These are phyloP conservation scores for Juglanconis oblonga DNA, from an alignment of 2,329 filamentous ascomycete species.

Conservation along the genomic window DNA sequence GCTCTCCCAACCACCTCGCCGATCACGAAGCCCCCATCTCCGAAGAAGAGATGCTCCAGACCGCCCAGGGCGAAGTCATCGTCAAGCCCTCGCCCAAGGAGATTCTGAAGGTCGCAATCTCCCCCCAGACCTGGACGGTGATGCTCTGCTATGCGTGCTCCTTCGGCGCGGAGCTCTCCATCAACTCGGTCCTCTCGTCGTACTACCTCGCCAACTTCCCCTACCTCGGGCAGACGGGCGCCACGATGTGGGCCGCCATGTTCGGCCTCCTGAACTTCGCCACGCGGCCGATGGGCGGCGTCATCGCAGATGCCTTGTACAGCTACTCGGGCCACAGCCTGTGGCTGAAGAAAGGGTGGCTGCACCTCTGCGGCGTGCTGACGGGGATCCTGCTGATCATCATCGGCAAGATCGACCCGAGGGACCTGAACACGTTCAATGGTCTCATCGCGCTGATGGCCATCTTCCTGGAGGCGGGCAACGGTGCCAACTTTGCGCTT, in stretches of 20 bases:
- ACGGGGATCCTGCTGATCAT: slow-evolving; percentile 60
- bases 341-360: slow-evolving; percentile 54
- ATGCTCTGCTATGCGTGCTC: slow-evolving; percentile 59
- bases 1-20: slow-evolving; percentile 28
- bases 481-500: slow-evolving; percentile 82
- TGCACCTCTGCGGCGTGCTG: slow-evolving; percentile 58
- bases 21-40: slow-evolving; percentile 47
- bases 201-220: slow-evolving; percentile 62
- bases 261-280: slow-evolving; percentile 73
- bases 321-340: slow-evolving; percentile 31
- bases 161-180: slow-evolving; percentile 60
- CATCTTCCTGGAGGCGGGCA: slow-evolving; percentile 79
- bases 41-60: slow-evolving; percentile 51
- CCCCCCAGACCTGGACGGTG: slow-evolving; percentile 54
- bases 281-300: slow-evolving; percentile 64
- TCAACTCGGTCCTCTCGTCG: slow-evolving; percentile 57
- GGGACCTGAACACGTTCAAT: slow-evolving; percentile 63
- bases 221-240: slow-evolving; percentile 50
- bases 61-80: slow-evolving; percentile 50
- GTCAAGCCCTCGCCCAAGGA: slow-evolving; percentile 55
- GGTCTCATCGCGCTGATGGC: slow-evolving; percentile 75
- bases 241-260: slow-evolving; percentile 65
- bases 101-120: slow-evolving; percentile 42
- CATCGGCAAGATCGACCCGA: slow-evolving; percentile 62
- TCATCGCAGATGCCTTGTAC: slow-evolving; percentile 50